A percentile compares a stretch with the other conserved stretches of the same genome.
These are phyloP conservation scores for Tagetes patula DNA, from an alignment of 129 eudicot species.

Conservation along the genomic window DNA sequence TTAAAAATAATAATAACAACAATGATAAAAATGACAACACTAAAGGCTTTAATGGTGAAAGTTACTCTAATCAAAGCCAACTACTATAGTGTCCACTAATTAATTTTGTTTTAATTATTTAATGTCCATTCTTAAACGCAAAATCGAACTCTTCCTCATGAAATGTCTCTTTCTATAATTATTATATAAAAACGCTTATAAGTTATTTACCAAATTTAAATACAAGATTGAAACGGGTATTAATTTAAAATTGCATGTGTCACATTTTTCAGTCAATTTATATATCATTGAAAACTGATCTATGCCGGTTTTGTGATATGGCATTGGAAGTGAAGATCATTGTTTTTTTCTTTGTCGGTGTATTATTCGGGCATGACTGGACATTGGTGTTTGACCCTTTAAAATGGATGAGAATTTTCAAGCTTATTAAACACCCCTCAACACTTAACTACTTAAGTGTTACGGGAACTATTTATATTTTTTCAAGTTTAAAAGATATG, in stretches of 20 bases:
- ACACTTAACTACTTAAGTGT: too few species aligned
- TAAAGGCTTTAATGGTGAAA: constrained; percentile 37
- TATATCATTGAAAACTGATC: neutral
- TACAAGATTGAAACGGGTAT: neutral
- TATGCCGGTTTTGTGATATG: neutral
- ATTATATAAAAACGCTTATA: constrained; percentile 9
- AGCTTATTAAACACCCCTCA: too few species aligned
- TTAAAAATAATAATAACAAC: neutral
- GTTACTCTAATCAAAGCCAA: constrained; percentile 37
- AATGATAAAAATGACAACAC: constrained; percentile 14
- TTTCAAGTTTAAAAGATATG: too few species aligned
- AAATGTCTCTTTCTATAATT: constrained; percentile 29
- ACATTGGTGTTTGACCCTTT: too few species aligned
- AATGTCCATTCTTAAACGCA: constrained; percentile 21
- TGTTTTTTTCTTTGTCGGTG: too few species aligned
- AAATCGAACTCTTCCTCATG: constrained; percentile 26
- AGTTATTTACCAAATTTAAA: neutral
- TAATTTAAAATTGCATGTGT: neutral
- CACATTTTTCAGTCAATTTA: neutral
- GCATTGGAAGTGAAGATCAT: too few species aligned
- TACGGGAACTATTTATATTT: too few species aligned
- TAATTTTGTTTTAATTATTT: constrained; percentile 28
- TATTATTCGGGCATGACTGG: too few species aligned
- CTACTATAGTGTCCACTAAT: constrained; percentile 37
- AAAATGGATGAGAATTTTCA: too few species aligned